Evolutionary conservation across 495 filamentous ascomycete species (phyloP).

Genomic region (Parachaetomium inaequale): DNA sequence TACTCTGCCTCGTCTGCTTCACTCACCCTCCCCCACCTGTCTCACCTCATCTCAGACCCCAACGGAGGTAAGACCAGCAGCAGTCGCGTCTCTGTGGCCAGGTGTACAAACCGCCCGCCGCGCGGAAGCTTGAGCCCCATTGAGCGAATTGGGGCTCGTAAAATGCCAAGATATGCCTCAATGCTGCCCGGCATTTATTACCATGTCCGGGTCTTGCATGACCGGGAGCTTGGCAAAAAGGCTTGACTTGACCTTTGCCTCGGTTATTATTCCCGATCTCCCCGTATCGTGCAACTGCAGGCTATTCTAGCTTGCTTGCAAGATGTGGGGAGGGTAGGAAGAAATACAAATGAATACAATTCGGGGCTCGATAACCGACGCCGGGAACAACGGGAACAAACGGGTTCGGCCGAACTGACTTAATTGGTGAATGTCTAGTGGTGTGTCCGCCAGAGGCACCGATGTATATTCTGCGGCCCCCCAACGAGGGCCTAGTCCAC

Average conservation of each 20-base stretch:
- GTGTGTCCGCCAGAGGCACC: not conserved
- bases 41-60: not conserved
- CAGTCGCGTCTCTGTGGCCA: not conserved
- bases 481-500: too few relatives aligned
- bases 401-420: not conserved
- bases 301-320: not conserved
- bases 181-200: not conserved
- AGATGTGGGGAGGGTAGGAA: not conserved
- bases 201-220: not conserved
- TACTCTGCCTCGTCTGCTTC: too few relatives aligned
- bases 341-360: not conserved
- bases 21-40: too few relatives aligned
- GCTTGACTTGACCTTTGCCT: constrained; percentile 6
- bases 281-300: too few relatives aligned
- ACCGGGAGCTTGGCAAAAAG: constrained; percentile 1
- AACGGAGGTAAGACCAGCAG: not conserved
- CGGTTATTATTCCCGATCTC: not conserved
- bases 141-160: not conserved
- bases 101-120: not conserved
- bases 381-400: not conserved
- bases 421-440: not conserved
- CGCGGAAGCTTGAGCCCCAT: not conserved
- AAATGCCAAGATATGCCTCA: constrained; percentile 8
- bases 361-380: not conserved
- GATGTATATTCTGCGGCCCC: not conserved